phyloP scores from a whole-genome alignment of 2,329 filamentous ascomycete genomes.

The Ploettnerulaceae sp. region DNA sequence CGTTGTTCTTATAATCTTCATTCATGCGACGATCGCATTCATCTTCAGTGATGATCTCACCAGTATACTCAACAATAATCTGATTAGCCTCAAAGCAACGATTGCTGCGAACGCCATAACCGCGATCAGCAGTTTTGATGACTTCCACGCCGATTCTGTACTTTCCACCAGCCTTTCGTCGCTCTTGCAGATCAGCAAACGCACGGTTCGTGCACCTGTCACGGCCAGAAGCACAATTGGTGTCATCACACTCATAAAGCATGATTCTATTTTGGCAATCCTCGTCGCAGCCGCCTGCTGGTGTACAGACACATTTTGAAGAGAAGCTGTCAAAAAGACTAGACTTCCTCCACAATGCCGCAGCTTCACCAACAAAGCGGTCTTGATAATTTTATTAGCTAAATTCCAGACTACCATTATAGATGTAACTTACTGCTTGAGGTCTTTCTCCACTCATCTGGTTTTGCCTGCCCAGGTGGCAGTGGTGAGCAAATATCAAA shows the following conservation, averaged over 20 bases:
- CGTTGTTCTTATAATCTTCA: conserved; percentile 86
- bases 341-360: conserved; percentile 73
- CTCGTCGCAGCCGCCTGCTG: conserved; percentile 78
- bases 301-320: conserved; percentile 72
- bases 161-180: conserved; percentile 72
- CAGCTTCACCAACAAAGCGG: conserved; percentile 83
- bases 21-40: conserved; percentile 95
- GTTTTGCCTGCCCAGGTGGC: conserved; percentile 80
- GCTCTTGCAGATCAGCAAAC: conserved; percentile 73
- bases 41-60: conserved; percentile 92
- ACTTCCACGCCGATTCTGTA: conserved; percentile 94
- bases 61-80: conserved; percentile 97
- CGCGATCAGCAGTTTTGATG: conserved; percentile 81
- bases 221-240: conserved; percentile 78
- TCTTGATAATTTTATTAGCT: conserved; percentile 46
- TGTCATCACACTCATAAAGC: conserved; percentile 92
- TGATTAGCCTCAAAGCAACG: conserved; percentile 82
- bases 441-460: conserved; percentile 86
- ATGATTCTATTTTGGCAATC: conserved; percentile 93
- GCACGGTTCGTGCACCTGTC: conserved; percentile 77
- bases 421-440: conserved; percentile 67
- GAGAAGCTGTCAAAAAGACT: conserved; percentile 69
- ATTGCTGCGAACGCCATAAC: conserved; percentile 87
- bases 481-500: conserved; percentile 87
- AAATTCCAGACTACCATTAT: background rate